Evolutionary conservation across 2,329 filamentous ascomycete species (phyloP).

Genomic region (Calonectria ilicicola): DNA sequence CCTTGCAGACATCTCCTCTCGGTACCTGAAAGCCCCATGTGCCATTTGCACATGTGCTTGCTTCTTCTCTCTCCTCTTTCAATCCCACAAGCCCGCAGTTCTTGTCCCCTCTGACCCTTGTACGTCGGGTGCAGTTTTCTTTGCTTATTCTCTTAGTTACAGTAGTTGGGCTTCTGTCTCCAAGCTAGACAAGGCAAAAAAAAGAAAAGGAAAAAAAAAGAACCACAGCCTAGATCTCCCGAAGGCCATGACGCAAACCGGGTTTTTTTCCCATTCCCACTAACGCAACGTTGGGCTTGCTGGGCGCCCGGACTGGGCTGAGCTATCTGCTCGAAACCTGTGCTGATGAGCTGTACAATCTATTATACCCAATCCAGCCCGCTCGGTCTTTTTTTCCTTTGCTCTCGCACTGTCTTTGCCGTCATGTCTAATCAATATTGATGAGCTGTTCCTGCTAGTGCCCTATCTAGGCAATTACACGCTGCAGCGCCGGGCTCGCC

Average conservation of each 20-base stretch:
- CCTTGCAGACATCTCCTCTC: conserved; percentile 22
- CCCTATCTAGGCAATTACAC: conserved; percentile 10
- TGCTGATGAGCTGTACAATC: conserved; percentile 21
- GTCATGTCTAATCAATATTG: conserved; percentile 11
- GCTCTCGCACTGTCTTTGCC: not conserved
- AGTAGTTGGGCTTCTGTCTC: not conserved
- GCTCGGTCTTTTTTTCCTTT: conserved; percentile 7
- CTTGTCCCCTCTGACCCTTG: not conserved
- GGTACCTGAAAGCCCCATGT: conserved; percentile 26
- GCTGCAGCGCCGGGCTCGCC: not conserved
- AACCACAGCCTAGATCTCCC: not conserved
- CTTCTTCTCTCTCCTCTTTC: not conserved
- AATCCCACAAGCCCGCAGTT: conserved; percentile 3
- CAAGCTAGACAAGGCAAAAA: not conserved
- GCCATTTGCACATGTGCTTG: conserved; percentile 20
- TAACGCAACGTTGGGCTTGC: conserved; percentile 14
- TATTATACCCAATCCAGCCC: conserved; percentile 4
- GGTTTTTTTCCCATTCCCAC: not conserved
- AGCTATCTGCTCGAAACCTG: conserved; percentile 6
- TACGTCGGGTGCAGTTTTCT: not conserved
- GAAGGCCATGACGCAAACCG: not conserved
- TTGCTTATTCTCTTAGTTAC: not conserved
- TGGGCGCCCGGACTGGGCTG: conserved; percentile 13
- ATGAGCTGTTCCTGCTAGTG: conserved; percentile 18
- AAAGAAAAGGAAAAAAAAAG: not conserved